Evolutionary conservation across 202 grass and related monocot genomes (phyloP).

Genomic region (Bolboschoenoplectus hybrid): DNA sequence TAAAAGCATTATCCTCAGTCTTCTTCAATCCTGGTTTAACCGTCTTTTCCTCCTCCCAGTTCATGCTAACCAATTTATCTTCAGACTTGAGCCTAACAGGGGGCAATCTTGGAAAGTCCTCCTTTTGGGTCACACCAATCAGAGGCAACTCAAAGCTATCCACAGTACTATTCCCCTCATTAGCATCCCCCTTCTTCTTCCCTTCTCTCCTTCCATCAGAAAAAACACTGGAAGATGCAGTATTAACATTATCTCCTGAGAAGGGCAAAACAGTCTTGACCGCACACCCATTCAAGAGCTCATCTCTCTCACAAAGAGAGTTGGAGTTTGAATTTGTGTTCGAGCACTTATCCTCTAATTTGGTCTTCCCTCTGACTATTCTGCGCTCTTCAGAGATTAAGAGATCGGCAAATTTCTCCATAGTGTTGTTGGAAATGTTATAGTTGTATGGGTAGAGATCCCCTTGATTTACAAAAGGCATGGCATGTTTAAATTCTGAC

Average conservation of each 20-base stretch:
- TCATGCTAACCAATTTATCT: slow-evolving; percentile 89
- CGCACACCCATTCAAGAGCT: slow-evolving; percentile 66
- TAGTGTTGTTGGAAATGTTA: slow-evolving; percentile 61
- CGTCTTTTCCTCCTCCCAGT: slow-evolving; percentile 81
- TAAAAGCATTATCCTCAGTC: slow-evolving; percentile 72
- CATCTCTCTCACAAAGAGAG: slow-evolving; percentile 65
- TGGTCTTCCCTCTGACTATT: slow-evolving; percentile 59
- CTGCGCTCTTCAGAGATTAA: slow-evolving; percentile 64
- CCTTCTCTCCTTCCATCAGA: slow-evolving; percentile 54
- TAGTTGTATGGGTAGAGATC: slow-evolving; percentile 96
- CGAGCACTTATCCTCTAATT: slow-evolving; percentile 48
- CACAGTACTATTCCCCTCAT: slow-evolving; percentile 53
- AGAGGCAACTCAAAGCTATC: slow-evolving; percentile 68
- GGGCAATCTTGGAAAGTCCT: slow-evolving; percentile 79
- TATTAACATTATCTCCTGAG: slow-evolving; percentile 47
- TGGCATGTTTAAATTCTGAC: slow-evolving; percentile 37
- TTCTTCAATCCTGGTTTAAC: slow-evolving; percentile 64
- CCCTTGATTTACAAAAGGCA: slow-evolving; percentile 45
- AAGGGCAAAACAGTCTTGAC: slow-evolving; percentile 86
- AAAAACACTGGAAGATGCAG: slow-evolving; percentile 57
- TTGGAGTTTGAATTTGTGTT: slow-evolving; percentile 24
- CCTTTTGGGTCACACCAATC: slow-evolving; percentile 58
- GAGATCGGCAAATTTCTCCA: slow-evolving; percentile 62
- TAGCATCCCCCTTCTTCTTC: slow-evolving; percentile 59
- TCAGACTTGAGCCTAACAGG: slow-evolving; percentile 89